Evolutionary conservation across 805 yeast species (phyloP).

Genomic region (Wilhelminamyces savonicus): DNA sequence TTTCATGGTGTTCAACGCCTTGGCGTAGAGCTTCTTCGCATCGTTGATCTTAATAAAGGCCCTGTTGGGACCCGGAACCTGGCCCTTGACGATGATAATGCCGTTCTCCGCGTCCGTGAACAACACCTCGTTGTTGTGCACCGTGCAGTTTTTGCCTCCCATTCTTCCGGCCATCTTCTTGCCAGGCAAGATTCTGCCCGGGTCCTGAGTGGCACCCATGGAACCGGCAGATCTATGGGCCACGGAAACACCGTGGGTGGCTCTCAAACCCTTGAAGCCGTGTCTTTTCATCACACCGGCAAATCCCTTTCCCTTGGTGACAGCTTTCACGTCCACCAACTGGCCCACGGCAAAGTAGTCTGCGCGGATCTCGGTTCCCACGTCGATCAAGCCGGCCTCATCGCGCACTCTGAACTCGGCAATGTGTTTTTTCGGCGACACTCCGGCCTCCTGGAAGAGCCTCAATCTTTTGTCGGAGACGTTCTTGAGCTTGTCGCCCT

Average conservation of each 20-base stretch:
- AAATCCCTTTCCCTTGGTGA: slow-evolving; percentile 91
- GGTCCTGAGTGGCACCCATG: slow-evolving; percentile 91
- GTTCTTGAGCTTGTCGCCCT: slow-evolving; percentile 62
- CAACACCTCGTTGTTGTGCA: slow-evolving; percentile 68
- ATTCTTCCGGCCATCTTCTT: slow-evolving; percentile 98
- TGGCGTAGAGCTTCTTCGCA: slow-evolving; percentile 53
- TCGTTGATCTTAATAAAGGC: slow-evolving; percentile 71
- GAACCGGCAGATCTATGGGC: slow-evolving; percentile 97
- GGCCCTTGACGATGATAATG: slow-evolving; percentile 78
- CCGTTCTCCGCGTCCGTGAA: slow-evolving; percentile 79
- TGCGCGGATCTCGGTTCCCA: slow-evolving; percentile 75
- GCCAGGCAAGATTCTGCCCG: slow-evolving; percentile 94
- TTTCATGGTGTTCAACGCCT: slow-evolving; percentile 18
- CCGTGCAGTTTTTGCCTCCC: slow-evolving; percentile 75
- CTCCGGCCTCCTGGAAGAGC: slow-evolving; percentile 70
- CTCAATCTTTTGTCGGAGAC: slow-evolving; percentile 57
- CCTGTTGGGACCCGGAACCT: slow-evolving; percentile 85
- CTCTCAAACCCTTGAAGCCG: slow-evolving; percentile 82
- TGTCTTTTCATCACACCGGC: slow-evolving; percentile 98
- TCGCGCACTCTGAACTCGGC: slow-evolving; percentile 77
- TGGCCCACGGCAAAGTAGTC: slow-evolving; percentile 83
- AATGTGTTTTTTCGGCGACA: slow-evolving; percentile 73
- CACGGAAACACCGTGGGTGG: slow-evolving; percentile 91
- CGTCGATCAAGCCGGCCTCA: slow-evolving; percentile 57
- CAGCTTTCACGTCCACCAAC: slow-evolving; percentile 72